Evolutionary conservation across 2,329 filamentous ascomycete genomes (phyloP), one percentile per base, ranked within the genome.

Genomic region (Colletotrichum phormii): DNA sequence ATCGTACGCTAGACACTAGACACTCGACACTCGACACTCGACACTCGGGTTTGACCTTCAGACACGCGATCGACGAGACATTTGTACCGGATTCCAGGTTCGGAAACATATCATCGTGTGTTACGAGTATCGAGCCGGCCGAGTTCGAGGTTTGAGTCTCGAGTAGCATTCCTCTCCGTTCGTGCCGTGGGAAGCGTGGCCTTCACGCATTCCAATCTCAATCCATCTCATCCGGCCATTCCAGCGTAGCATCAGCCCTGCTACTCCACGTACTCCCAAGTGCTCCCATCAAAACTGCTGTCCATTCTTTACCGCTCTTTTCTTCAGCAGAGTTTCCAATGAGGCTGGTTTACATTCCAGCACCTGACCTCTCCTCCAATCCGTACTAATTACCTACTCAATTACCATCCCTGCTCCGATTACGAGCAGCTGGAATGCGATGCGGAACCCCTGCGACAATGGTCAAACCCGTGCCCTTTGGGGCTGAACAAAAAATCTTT

Each of bases 281-380:
- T 29, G 26, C 26, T 29, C 26, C 26, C 26, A 29, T 29, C 26
- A 29, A 29, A 29, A 29, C 26, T 29, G 22, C n/a, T 55, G 53
- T 42, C 53, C 53, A 42, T 42, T 49, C 31, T 51, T 29, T 31
- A 24, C 53, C 53, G 37, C 37, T 42, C 18, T 4, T 61, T 67
- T 67, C 51, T 68, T 71, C 69, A 51, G 57, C 69, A 71, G 57
- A 58, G 58, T 71, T 67, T 18, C 65, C 7, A 67, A 46, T 55
- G 60, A 12, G 46, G 35, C 37, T 61, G 63, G 63, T 15, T 15
- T 46, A 22, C 49, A 29, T 49, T 55, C 26, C 42, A 49, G 42
- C 15, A n/a, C 18, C 18, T 5, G 1, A 8, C 33, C 31, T 13
- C 11, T 59, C 33, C n/a, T 18, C 7, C 13, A 3, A 18, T 42